Percentiles rank a stretch among this genome's conserved stretches.
Evolutionary conservation across 805 yeast genomes (phyloP).

Genomic region (Maudiozyma serrabonitensis): DNA sequence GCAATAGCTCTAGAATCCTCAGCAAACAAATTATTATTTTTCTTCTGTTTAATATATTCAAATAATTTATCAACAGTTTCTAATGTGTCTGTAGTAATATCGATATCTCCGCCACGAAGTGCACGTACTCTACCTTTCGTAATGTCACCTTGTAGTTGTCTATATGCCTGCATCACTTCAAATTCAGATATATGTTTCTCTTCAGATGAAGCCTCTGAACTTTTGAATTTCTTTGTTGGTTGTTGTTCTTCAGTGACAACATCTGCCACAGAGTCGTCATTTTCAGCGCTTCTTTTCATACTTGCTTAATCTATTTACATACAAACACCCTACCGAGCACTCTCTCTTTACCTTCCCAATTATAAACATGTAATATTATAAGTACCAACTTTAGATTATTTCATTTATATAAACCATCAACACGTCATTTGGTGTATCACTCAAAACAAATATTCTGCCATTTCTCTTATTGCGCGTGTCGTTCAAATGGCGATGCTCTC

Average conservation of each 20-base stretch:
- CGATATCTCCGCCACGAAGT: slow-evolving; percentile 49
- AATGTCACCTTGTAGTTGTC: slow-evolving; percentile 24
- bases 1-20: slow-evolving; percentile 55
- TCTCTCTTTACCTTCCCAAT: too few species aligned
- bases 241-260: too few species aligned
- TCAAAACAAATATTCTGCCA: too few species aligned
- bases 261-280: not conserved
- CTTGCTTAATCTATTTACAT: not conserved
- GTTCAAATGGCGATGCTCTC: too few species aligned
- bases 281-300: not conserved
- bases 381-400: too few species aligned
- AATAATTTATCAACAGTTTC: slow-evolving; percentile 40
- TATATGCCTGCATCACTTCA: slow-evolving; percentile 25
- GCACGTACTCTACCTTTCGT: slow-evolving; percentile 39
- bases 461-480: too few species aligned
- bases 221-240: too few species aligned
- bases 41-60: slow-evolving; percentile 31
- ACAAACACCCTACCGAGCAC: too few species aligned
- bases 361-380: too few species aligned
- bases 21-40: slow-evolving; percentile 38
- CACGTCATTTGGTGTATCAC: too few species aligned
- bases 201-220: not conserved
- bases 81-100: slow-evolving; percentile 37
- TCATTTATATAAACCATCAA: too few species aligned
- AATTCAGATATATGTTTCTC: slow-evolving; percentile 7